Conservation (phyloP, 768 basidiomycete genomes). For the Suillus bovinus region DNA sequence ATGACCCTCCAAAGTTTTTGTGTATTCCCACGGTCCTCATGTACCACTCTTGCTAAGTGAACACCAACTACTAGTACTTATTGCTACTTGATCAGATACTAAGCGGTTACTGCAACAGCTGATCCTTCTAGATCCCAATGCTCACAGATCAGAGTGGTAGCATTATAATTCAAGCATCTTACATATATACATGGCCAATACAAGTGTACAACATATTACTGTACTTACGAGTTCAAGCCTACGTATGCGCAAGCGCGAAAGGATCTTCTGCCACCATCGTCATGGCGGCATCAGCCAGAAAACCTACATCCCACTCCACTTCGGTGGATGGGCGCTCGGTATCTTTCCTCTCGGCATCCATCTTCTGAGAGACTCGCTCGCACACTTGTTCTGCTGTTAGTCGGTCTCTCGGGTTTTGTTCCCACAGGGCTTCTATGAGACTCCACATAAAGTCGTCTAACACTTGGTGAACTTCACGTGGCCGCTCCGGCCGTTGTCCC, state of each 20-base stretch:
- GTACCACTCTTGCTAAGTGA: too few species aligned
- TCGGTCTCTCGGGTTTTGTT: not conserved
- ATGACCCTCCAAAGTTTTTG: constrained; percentile 1
- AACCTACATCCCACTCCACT: constrained; percentile 3
- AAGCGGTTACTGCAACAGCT: too few species aligned
- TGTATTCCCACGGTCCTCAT: constrained; percentile 7
- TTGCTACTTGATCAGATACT: too few species aligned
- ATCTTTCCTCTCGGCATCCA: not conserved
- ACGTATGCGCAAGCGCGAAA: not conserved
- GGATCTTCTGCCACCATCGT: not conserved
- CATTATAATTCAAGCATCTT: not conserved
- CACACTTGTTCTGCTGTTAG: constrained; percentile 3
- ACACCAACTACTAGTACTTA: too few species aligned
- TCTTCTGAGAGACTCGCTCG: not conserved
- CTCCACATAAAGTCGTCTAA: constrained; percentile 11
- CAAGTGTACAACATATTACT: not conserved
- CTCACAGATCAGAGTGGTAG: not conserved
- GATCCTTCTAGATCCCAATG: not conserved
- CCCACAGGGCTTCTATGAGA: constrained; percentile 5
- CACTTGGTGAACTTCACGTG: not conserved
- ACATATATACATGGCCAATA: not conserved
- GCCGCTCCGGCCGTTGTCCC: not conserved
- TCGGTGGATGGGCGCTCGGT: not conserved
- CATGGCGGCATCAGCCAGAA: constrained; percentile 1
- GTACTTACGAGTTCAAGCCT: not conserved